A percentile compares a stretch with the other conserved stretches of the same genome.
Conservation (phyloP, 2,329 filamentous ascomycete genomes). For the Trichoderma sp. region DNA sequence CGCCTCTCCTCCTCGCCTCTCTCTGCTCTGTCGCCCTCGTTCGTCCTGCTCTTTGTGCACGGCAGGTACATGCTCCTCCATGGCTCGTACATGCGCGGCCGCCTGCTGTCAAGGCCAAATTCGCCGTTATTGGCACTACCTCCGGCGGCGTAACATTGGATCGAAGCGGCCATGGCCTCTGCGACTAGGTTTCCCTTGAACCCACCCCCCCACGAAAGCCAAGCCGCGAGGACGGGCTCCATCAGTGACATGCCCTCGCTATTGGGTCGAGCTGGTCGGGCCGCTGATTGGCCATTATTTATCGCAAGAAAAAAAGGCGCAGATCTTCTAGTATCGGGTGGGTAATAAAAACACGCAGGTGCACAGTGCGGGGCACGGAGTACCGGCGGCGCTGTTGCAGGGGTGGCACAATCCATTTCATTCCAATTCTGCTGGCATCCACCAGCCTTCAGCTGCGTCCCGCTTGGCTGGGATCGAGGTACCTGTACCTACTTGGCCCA, state of each 20-base stretch:
- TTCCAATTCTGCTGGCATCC: slow-evolving; percentile 22
- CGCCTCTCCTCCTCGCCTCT: not conserved
- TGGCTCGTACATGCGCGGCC: slow-evolving; percentile 17
- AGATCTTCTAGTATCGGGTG: slow-evolving; percentile 32
- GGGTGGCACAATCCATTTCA: not conserved
- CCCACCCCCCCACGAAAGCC: slow-evolving; percentile 21
- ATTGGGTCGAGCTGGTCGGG: slow-evolving; percentile 29
- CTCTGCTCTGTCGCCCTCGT: not conserved
- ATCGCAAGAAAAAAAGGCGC: slow-evolving; percentile 33
- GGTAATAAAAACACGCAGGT: not conserved
- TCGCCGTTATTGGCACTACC: slow-evolving; percentile 26
- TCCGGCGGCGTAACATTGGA: slow-evolving; percentile 25
- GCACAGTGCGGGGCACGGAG: not conserved
- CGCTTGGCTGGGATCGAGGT: slow-evolving; percentile 1
- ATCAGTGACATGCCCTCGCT: slow-evolving; percentile 32
- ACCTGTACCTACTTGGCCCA: slow-evolving; percentile 18
- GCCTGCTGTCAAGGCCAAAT: slow-evolving; percentile 18
- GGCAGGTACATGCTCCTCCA: not conserved
- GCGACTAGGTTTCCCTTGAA: not conserved
- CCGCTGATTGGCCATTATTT: slow-evolving; percentile 33
- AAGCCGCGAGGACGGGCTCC: slow-evolving; percentile 22
- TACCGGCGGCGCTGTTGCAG: not conserved
- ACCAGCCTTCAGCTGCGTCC: slow-evolving; percentile 25
- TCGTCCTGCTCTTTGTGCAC: not conserved
- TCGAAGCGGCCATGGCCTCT: slow-evolving; percentile 4